Evolutionary conservation across 208 protist species (phyloP).

Genomic region (Herpetomonas samuelpessoai): DNA sequence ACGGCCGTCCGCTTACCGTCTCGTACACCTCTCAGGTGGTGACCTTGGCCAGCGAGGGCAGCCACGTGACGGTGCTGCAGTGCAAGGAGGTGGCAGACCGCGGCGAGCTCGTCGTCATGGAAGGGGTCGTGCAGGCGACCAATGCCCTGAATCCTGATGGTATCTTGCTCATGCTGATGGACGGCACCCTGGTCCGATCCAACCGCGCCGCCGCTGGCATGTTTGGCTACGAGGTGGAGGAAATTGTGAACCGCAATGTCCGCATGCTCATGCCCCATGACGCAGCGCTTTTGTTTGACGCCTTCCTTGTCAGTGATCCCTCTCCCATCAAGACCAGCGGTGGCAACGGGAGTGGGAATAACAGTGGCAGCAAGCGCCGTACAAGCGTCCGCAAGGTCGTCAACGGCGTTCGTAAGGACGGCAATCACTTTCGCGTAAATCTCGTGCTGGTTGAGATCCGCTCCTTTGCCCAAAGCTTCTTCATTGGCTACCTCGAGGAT

Average conservation of each 20-base stretch:
- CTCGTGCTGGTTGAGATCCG: slow-evolving; percentile 8
- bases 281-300: slow-evolving; percentile 9
- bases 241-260: slow-evolving; percentile 17
- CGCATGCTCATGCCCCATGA: slow-evolving; percentile 14
- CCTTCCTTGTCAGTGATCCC: not conserved
- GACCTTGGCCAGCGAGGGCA: slow-evolving; percentile 9
- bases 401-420: slow-evolving; percentile 12
- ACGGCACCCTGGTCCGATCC: slow-evolving; percentile 12
- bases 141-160: slow-evolving; percentile 10
- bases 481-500: slow-evolving; percentile 12
- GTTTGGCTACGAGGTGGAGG: slow-evolving; percentile 20
- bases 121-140: slow-evolving; percentile 7
- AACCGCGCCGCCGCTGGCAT: slow-evolving; percentile 7
- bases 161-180: slow-evolving; percentile 13
- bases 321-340: no score
- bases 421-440: not conserved
- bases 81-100: slow-evolving; percentile 11
- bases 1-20: slow-evolving; percentile 17
- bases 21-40: slow-evolving; percentile 8
- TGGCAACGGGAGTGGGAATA: no score
- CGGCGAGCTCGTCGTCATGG: slow-evolving; percentile 2
- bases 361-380: slow-evolving; percentile 5
- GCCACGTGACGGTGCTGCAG: slow-evolving; percentile 20
- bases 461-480: slow-evolving; percentile 1
- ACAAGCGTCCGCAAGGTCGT: slow-evolving; percentile 4